Evolutionary conservation across 2,329 filamentous ascomycete species (phyloP).

Genomic region (Aspergillus brasiliensis): DNA sequence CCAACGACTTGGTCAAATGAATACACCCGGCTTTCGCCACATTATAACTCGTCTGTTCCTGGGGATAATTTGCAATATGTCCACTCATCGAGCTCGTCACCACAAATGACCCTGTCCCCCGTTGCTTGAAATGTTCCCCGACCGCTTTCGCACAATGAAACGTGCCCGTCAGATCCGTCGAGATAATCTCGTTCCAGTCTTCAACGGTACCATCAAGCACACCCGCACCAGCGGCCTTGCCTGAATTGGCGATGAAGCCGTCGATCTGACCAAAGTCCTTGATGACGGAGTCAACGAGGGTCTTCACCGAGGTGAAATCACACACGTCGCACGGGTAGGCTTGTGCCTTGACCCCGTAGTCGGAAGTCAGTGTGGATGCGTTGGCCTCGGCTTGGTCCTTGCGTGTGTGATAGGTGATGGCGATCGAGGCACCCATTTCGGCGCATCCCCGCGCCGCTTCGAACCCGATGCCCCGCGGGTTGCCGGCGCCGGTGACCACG

Average conservation of each 20-base stretch:
- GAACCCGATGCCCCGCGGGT: neutral
- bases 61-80: neutral
- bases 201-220: neutral
- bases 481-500: neutral
- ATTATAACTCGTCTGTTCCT: slow-evolving; percentile 28
- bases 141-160: neutral
- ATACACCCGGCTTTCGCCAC: slow-evolving; percentile 36
- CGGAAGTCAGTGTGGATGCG: neutral
- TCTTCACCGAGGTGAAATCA: neutral
- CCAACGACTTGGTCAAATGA: slow-evolving; percentile 40
- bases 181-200: neutral
- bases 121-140: neutral
- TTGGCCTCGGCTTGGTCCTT: neutral
- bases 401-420: neutral
- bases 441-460: neutral
- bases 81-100: neutral
- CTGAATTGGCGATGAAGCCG: neutral
- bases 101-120: neutral
- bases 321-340: neutral
- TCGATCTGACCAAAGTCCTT: neutral
- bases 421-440: neutral
- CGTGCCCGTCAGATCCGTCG: neutral
- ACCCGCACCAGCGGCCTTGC: neutral
- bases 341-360: neutral
- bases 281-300: neutral